phyloP scores from a whole-genome alignment of 2,329 filamentous ascomycete species.

The Karstenula rhodostoma region DNA sequence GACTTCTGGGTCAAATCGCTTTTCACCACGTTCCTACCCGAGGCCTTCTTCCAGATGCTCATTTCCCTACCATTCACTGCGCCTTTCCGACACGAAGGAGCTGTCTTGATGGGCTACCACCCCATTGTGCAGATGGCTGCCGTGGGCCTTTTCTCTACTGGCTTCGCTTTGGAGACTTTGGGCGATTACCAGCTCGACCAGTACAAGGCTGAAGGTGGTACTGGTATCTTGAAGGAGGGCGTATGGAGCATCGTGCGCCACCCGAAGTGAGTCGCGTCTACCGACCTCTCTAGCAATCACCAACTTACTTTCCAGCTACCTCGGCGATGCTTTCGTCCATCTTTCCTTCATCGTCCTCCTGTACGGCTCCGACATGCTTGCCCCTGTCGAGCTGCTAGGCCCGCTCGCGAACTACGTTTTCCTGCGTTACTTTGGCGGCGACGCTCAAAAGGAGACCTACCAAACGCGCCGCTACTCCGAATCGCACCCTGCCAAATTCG shows the following conservation, averaged over 20 bases:
- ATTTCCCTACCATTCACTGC: slow-evolving; percentile 66
- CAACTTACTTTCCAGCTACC: slow-evolving; percentile 57
- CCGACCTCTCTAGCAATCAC: slow-evolving; percentile 1
- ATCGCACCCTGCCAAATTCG: slow-evolving; percentile 60
- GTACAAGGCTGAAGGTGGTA: slow-evolving; percentile 56
- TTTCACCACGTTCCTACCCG: slow-evolving; percentile 64
- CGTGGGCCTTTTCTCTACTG: slow-evolving; percentile 65
- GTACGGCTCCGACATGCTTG: slow-evolving; percentile 63
- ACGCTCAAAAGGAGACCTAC: slow-evolving; percentile 62
- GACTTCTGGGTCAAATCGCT: slow-evolving; percentile 67
- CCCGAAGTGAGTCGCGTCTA: slow-evolving; percentile 63
- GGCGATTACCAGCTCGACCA: slow-evolving; percentile 65
- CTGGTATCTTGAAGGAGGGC: slow-evolving; percentile 60
- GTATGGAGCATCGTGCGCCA: slow-evolving; percentile 70
- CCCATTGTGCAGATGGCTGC: slow-evolving; percentile 51
- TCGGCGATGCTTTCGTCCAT: slow-evolving; percentile 68
- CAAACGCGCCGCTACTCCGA: slow-evolving; percentile 63
- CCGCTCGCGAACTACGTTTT: slow-evolving; percentile 67
- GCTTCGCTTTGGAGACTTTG: slow-evolving; percentile 63
- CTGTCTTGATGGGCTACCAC: slow-evolving; percentile 48
- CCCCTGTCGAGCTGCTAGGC: slow-evolving; percentile 63
- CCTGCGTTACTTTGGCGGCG: slow-evolving; percentile 65
- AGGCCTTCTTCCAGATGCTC: slow-evolving; percentile 64
- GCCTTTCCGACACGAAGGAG: slow-evolving; percentile 60
- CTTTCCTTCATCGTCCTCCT: slow-evolving; percentile 66